Base-by-base conservation (phyloP, 345 rosid species). In the Raphanus raphanistrum region DNA sequence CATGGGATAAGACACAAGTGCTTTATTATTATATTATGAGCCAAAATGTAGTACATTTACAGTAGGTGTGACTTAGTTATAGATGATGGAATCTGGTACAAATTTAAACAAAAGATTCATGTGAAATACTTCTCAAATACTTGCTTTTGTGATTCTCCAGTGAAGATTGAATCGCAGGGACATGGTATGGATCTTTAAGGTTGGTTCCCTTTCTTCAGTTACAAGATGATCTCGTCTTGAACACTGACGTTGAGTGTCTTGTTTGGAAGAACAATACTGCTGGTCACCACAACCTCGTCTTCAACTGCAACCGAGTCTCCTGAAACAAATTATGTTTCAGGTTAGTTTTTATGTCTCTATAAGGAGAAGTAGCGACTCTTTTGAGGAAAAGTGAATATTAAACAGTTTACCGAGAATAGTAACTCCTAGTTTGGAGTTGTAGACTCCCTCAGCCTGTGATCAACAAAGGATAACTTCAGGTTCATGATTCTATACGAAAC, bases 301-400 rank as follows among this genome's bases (percentile, higher is more conserved):
- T 94, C 98, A 32, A 94, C 98, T 0, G 74, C 84, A 38, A 94
- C 98, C 9, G 97, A 88, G 79, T 94, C 98, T 16, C 98, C 98
- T 94, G 83, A 31, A 35, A 64, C 62, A 31, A 54, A 43, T 48
- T n/a, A 58, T 66, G 68, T 63, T 15, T 48, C 32, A 8, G 3
- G 68, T 45, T 45, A 52, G 45, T 63, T 31, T 31, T 36, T 43
- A 70, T 74, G n/a, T 70, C 31, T 55, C 27, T 55, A 57, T 7
- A n/a, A 16, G 12, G 59, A 50, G 28, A 71, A n/a, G 4, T 4
- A 13, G 17, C 7, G 54, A 13, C 54, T 48, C 17, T 48, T n/a
- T 13, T 28, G 31, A 48, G 2, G 15, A 13, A 17, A 26, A 43
- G 15, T 41, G 25, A 43, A 5, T 52, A 26, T 10, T 8, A n/a